Evolutionary conservation across 1,139 yeast genomes (phyloP).

Genomic region (Taphrina pruni): DNA sequence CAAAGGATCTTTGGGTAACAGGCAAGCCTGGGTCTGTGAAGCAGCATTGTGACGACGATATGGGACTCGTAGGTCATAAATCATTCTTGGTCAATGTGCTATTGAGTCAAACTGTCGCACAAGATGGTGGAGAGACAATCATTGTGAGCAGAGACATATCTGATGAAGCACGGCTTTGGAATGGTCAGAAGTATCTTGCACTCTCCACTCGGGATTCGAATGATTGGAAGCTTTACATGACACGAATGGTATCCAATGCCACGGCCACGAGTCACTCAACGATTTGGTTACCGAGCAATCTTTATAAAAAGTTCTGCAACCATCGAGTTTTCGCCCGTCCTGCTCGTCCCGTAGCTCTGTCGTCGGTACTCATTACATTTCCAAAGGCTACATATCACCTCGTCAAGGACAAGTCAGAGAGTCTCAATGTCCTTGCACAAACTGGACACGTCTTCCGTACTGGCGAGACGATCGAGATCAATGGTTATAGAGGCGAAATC

Average conservation of each 20-base stretch:
- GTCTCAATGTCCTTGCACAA: constrained; percentile 3
- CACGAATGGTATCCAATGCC: not conserved
- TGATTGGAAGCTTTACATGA: constrained; percentile 19
- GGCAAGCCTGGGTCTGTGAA: too few relatives aligned
- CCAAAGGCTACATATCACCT: constrained; percentile 34
- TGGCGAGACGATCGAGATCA: constrained; percentile 31
- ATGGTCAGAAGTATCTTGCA: constrained; percentile 28
- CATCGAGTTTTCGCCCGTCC: constrained; percentile 20
- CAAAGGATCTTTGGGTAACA: too few relatives aligned
- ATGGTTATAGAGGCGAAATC: constrained; percentile 27
- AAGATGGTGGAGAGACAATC: constrained; percentile 1
- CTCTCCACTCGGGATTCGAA: constrained; percentile 10
- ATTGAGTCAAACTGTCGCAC: not conserved
- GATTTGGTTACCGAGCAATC: constrained; percentile 29
- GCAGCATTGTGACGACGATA: not conserved
- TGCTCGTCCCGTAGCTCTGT: constrained; percentile 13
- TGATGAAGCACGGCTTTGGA: constrained; percentile 7
- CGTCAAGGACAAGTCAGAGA: not conserved
- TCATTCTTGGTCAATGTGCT: constrained; percentile 10
- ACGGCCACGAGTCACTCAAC: constrained; percentile 14
- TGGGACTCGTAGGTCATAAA: constrained; percentile 8
- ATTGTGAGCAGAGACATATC: constrained; percentile 26
- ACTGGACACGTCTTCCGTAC: constrained; percentile 29
- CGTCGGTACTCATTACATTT: constrained; percentile 17
- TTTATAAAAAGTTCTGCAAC: constrained; percentile 13